Base-by-base conservation (phyloP, 1,284 basidiomycete genomes). In the Coniophora puteana region DNA sequence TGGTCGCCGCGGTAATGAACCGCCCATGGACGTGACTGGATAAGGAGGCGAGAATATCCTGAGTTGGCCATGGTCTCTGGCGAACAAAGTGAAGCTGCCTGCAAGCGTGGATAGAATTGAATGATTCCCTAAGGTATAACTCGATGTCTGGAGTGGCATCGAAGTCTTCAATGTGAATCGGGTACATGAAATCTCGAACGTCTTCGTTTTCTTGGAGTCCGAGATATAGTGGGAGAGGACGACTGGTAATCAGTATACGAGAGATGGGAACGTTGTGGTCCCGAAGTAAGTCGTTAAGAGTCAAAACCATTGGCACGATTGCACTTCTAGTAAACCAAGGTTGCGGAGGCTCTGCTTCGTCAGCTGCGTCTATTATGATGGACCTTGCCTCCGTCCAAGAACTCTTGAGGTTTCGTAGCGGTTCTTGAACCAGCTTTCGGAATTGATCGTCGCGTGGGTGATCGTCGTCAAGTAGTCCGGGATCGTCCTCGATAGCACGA, bases 1-100 rank as follows among this genome's bases (percentile, higher is more conserved):
- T 51, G 1, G 55, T 58, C 14, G 51, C 29, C 0, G 60, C 55
- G 33, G 50, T 57, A n/a, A 58, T 57, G 30, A 61, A 61, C 11
- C 62, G 20, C 8, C 57, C 60, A 5, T 28, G 39, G 2, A 57
- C 46, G 32, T 51, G 57, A 13, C 26, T 38, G 17, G 54, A 47
- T 1, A 61, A 35, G 1, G 31, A 43, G 10, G 50, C 49, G 1
- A 62, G 40, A 1, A 52, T 48, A 1, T 48, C 42, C 0, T 45
- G 27, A 1, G 49, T 24, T 10, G 59, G 58, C 58, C 58, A 61
- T 4, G 54, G 40, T n/a, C n/a, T n/a, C n/a, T n/a, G n/a, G n/a
- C n/a, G n/a, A n/a, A n/a, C n/a, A n/a, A 58, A 28, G 8, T 44
- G 44, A 3, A 41, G n/a, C 33, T 57, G 49, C 13, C 51, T 30